Percentiles rank a stretch among this genome's conserved stretches.
Conservation (phyloP, 1,284 basidiomycete species). For the Rhizoctonia solani region DNA sequence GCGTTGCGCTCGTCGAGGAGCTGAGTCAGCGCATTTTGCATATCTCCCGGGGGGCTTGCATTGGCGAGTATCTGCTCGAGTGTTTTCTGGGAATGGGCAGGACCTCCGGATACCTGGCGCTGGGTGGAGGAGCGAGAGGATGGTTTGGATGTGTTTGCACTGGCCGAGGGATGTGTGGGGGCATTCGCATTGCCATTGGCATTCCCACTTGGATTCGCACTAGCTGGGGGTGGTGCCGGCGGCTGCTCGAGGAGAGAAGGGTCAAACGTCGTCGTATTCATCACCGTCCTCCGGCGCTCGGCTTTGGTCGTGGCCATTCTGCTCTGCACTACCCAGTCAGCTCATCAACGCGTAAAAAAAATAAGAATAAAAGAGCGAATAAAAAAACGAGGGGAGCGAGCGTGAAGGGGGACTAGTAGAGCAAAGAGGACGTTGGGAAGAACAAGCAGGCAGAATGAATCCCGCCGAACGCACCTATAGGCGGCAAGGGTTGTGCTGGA, state of each 20-base stretch:
- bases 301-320: constrained; percentile 26
- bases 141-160: constrained; percentile 1
- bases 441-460: background rate
- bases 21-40: constrained; percentile 69
- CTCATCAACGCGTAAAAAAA: background rate
- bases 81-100: constrained; percentile 36
- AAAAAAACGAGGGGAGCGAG: no score
- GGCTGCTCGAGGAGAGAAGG: constrained; percentile 24
- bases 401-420: no score
- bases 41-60: constrained; percentile 42
- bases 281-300: constrained; percentile 29
- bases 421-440: background rate
- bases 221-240: background rate
- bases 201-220: background rate
- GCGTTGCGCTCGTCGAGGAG: constrained; percentile 76
- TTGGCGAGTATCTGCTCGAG: constrained; percentile 38
- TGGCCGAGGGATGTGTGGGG: background rate
- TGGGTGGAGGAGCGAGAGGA: constrained; percentile 11
- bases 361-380: background rate
- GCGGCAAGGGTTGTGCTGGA: background rate
- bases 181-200: background rate
- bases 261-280: constrained; percentile 30
- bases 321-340: background rate
- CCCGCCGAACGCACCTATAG: background rate
- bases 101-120: constrained; percentile 23